phyloP scores from a whole-genome alignment of 441 rosid genomes.

The Syzygium malaccense region DNA sequence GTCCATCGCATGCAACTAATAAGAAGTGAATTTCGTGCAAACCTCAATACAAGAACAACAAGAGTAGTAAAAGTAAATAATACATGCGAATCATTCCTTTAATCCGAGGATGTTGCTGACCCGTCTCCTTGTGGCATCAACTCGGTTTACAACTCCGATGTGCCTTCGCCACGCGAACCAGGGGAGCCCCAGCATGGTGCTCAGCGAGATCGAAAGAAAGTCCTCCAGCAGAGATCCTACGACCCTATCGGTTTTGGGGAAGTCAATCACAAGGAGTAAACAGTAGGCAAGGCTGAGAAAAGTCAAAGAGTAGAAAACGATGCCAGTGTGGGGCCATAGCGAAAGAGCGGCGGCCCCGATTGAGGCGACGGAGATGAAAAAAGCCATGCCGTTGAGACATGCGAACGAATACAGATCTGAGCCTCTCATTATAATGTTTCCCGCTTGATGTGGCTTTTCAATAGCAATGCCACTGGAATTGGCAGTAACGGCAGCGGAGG shows the following conservation, averaged over 20 bases:
- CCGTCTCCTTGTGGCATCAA: no score
- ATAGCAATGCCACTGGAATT: background rate
- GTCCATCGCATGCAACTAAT: no score
- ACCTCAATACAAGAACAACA: no score
- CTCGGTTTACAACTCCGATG: fast-evolving
- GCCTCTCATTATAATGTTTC: background rate
- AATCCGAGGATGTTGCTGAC: no score
- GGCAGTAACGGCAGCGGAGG: background rate
- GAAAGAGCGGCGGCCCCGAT: background rate
- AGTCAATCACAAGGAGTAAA: background rate
- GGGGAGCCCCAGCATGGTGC: no score
- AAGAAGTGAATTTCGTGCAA: no score
- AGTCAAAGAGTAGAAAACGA: background rate
- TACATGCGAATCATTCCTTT: no score
- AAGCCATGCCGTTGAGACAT: background rate
- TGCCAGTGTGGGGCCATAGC: background rate
- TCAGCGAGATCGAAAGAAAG: no score
- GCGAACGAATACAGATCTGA: fast-evolving
- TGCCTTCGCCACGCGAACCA: fast-evolving
- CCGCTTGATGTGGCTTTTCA: background rate
- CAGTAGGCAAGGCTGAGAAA: background rate
- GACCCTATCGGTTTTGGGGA: background rate
- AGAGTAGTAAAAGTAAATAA: no score
- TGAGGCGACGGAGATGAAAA: no score
- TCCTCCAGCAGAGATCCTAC: no score